Base-by-base conservation (phyloP, 2,329 filamentous ascomycete genomes). In the Myriosclerotinia scirpicola region DNA sequence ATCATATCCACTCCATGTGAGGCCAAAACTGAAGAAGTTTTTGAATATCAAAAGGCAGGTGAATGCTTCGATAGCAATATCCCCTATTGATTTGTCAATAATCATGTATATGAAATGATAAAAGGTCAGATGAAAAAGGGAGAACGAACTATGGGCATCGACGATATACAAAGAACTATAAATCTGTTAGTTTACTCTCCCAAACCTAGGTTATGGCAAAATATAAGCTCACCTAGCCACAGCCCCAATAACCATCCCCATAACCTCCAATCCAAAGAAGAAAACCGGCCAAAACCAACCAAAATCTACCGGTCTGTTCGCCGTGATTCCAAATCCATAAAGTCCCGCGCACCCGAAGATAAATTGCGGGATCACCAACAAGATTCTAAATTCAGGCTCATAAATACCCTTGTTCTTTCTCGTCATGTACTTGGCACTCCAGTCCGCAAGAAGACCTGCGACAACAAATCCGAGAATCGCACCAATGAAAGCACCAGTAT, bases 11-110 rank as follows among this genome's bases (percentile, higher is more conserved):
- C 86, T 90, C 76, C 89, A 96, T 0, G 93, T 96, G 66, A 97
- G 81, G 8, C 87, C 86, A 73, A 96, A 97, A 69, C 89, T 91
- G 80, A 97, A 96, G 69, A 97, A 85, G 78, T 97, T 97, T 79
- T 97, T 97, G 83, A 97, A 97, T 64, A 97, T 88, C 70, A 97
- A 85, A 76, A 95, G 85, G 78, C 92, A 91, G 0, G 93, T 97
- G 77, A 97, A 96, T 8, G 88, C 91, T 78, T 97, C 93, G 58
- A 97, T 86, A 0, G 91, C 87, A 66, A 96, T 86, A 69, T 94
- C 89, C 9, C 88, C 89, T 91, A n/a, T 56, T 40, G 46, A 20
- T 20, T 17, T 46, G 48, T 63, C 4, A 54, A 42, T 11, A 20
- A 54, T 42, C 15, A 54, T 22, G 38, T 7, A 53, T 17, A 40